A percentile compares a stretch with the other conserved stretches of the same genome.
These are phyloP conservation scores for Boletus bicolor DNA, from an alignment of 768 basidiomycete species.

Conservation along the genomic window DNA sequence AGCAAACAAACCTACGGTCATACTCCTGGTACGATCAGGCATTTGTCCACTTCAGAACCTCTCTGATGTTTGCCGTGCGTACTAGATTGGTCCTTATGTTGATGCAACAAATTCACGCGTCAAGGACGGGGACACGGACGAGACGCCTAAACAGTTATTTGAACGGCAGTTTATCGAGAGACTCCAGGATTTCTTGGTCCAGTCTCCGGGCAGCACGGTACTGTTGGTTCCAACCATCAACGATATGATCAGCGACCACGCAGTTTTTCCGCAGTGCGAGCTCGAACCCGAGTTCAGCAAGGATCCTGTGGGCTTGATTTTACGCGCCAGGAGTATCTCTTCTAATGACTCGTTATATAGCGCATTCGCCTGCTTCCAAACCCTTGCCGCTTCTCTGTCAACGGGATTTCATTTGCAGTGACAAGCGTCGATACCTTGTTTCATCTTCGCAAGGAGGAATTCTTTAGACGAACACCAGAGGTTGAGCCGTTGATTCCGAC, in stretches of 20 bases:
- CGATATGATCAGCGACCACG: slow-evolving; percentile 76
- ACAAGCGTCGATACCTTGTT: slow-evolving; percentile 88
- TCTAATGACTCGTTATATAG: slow-evolving; percentile 38
- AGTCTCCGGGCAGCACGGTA: slow-evolving; percentile 66
- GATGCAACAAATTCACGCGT: slow-evolving; percentile 74
- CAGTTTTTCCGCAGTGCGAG: slow-evolving; percentile 81
- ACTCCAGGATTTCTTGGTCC: slow-evolving; percentile 54
- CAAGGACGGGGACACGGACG: slow-evolving; percentile 69
- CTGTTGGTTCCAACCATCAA: slow-evolving; percentile 79
- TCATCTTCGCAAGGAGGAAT: slow-evolving; percentile 84
- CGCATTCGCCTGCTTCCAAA: slow-evolving; percentile 81
- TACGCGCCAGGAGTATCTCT: not conserved
- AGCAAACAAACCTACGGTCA: slow-evolving; percentile 63
- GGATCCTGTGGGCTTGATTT: slow-evolving; percentile 48
- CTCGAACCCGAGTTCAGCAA: slow-evolving; percentile 40
- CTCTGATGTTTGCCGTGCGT: not conserved
- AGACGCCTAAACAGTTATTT: slow-evolving; percentile 67
- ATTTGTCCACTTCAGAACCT: not conserved
- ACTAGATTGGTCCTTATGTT: slow-evolving; percentile 88
- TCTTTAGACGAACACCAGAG: slow-evolving; percentile 63
- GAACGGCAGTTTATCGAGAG: slow-evolving; percentile 54
- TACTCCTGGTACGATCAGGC: slow-evolving; percentile 61
- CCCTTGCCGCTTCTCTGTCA: slow-evolving; percentile 80
- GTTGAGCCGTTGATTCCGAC: slow-evolving; percentile 44
- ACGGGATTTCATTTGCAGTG: slow-evolving; percentile 74